Conservation (phyloP, 306 rosid species). For the Crotalaria pallida region DNA sequence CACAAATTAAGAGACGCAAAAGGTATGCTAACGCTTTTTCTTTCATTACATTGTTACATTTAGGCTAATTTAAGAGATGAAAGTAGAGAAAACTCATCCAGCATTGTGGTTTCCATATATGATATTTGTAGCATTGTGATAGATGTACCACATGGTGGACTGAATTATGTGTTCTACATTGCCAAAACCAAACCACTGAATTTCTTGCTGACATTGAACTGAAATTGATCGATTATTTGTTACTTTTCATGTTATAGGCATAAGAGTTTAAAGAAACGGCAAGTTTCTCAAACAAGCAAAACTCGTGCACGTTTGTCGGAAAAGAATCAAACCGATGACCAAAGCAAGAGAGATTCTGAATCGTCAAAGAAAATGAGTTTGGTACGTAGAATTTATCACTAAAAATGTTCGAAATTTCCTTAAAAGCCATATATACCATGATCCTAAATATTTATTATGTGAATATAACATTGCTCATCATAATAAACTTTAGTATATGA, state of each 20-base stretch:
- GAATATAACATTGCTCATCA: no score
- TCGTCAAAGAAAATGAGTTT: conserved; percentile 40
- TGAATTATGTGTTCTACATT: background rate
- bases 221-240: background rate
- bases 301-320: background rate
- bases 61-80: background rate
- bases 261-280: conserved; percentile 32
- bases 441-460: no score
- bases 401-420: no score
- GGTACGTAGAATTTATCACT: no score
- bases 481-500: background rate
- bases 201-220: background rate
- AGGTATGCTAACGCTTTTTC: conserved; percentile 8
- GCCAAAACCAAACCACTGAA: background rate
- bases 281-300: conserved; percentile 24
- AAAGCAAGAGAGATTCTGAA: conserved; percentile 19
- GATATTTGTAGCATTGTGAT: background rate
- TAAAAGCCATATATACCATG: no score
- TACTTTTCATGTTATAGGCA: conserved; percentile 33
- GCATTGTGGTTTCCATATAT: background rate
- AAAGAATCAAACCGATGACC: conserved; percentile 23
- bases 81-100: background rate
- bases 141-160: background rate
- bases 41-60: background rate
- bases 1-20: conserved; percentile 27